These are phyloP conservation scores for Metarhizium sp. DNA, from an alignment of 2,329 filamentous ascomycete species.

Conservation along the genomic window DNA sequence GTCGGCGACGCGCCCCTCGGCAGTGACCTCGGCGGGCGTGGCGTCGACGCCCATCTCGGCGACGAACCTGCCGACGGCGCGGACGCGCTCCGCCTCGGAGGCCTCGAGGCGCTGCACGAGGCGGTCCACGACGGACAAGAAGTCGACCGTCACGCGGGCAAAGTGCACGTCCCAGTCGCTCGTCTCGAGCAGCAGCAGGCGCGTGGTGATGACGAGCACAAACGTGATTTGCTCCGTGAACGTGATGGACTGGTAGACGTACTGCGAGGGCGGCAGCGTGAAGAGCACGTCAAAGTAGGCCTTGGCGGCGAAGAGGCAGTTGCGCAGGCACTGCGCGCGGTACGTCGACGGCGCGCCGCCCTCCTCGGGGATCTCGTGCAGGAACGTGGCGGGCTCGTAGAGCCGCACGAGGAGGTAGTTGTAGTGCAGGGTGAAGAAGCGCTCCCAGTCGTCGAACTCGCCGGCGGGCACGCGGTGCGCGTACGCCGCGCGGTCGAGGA, in stretches of 20 bases:
- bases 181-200: conserved; percentile 14
- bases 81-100: no score
- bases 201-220: conserved; percentile 11
- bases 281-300: conserved; percentile 23
- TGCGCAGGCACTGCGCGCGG: no score
- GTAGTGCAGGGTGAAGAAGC: conserved; percentile 20
- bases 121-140: conserved; percentile 9
- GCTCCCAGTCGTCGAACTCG: conserved; percentile 10
- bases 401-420: conserved; percentile 27
- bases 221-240: conserved; percentile 12
- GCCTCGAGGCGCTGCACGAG: conserved; percentile 5
- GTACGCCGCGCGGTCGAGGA: not conserved
- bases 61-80: no score
- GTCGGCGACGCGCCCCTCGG: not conserved
- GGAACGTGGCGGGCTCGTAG: conserved; percentile 28
- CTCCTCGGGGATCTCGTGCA: conserved; percentile 16
- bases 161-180: conserved; percentile 14
- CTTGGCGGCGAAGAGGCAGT: no score
- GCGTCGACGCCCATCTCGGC: no score
- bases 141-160: conserved; percentile 11
- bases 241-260: conserved; percentile 11
- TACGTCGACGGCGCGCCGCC: conserved; percentile 10
- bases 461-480: conserved; percentile 6
- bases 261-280: conserved; percentile 16
- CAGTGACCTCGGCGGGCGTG: conserved; percentile 6